Evolutionary conservation across 495 filamentous ascomycete species (phyloP).

Genomic region (Trichoderma virens): DNA sequence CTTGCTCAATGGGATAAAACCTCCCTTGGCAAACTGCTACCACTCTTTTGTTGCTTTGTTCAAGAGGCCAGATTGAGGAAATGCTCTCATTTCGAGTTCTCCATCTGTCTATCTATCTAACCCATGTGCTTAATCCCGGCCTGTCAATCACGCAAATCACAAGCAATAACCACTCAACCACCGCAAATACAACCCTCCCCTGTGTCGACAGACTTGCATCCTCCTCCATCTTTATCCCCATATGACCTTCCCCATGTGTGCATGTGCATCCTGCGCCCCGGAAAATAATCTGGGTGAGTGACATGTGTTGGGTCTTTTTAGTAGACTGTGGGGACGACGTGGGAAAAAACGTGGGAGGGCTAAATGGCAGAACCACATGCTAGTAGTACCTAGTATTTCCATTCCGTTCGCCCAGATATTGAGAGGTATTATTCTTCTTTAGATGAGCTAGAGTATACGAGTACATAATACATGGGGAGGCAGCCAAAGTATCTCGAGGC

Average conservation of each 20-base stretch:
- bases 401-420: too few relatives aligned
- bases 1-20: neutral
- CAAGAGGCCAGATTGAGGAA: too few relatives aligned
- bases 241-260: neutral
- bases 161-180: too few relatives aligned
- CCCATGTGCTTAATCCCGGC: too few relatives aligned
- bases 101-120: too few relatives aligned
- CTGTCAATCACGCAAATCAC: too few relatives aligned
- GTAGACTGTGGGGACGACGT: neutral
- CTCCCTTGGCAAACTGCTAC: neutral
- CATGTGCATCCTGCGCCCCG: conserved; percentile 6
- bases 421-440: too few relatives aligned
- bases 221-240: neutral
- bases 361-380: neutral
- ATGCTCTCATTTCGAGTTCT: too few relatives aligned
- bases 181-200: neutral
- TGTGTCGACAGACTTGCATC: neutral
- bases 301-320: neutral
- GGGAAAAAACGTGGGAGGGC: too few relatives aligned
- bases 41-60: neutral
- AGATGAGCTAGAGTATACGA: too few relatives aligned
- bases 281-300: neutral
- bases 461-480: too few relatives aligned
- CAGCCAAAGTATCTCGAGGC: too few relatives aligned
- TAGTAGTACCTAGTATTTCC: neutral